Base-by-base conservation (phyloP, 108 stramenopile genomes). In the Fistulifera pelliculosa region DNA sequence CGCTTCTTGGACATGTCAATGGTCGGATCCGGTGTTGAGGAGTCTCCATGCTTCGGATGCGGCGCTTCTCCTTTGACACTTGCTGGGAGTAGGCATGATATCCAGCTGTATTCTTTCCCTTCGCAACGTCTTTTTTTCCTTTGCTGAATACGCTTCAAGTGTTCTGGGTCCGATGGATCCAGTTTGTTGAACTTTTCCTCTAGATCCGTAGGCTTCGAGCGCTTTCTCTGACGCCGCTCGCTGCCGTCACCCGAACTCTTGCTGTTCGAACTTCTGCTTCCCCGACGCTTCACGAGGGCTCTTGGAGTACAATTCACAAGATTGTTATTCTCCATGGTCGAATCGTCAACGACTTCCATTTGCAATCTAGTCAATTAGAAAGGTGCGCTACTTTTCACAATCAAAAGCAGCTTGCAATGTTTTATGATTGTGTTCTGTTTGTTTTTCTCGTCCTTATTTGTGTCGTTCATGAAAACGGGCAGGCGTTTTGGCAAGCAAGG, bases 91-190 rank as follows among this genome's bases (percentile, higher is more conserved):
- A 90, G 50, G 71, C 80, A 47, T 79, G 80, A 53, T 90, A 90
- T 1, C 89, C 89, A 8, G 68, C 62, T 1, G 89, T 90, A 40
- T 90, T 90, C 55, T 90, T 90, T 11, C 89, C 89, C 39, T 76
- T 79, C 35, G 71, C 52, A 60, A 90, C 63, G 66, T 73, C 71
- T 12, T 76, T 71, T n/a, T 7, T 69, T 66, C 7, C 89, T 73
- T 62, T 81, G 80, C 43, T 65, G 51, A 26, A 90, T 68, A 24
- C 83, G 79, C 12, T 68, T 73, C 17, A 74, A 75, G 13, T 81
- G 70, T 1, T 52, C 71, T 24, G 87, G 81, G 58, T 64, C 53
- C 40, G 49, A 47, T 0, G 72, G 74, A 67, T 87, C 71, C 41
- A 87, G 61, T 57, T 77, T 77, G 4, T 39, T 47, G 44, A 75